A percentile compares a stretch with the other conserved stretches of the same genome.
Conservation (phyloP, 768 basidiomycete species). For the Russula dissimulans region DNA sequence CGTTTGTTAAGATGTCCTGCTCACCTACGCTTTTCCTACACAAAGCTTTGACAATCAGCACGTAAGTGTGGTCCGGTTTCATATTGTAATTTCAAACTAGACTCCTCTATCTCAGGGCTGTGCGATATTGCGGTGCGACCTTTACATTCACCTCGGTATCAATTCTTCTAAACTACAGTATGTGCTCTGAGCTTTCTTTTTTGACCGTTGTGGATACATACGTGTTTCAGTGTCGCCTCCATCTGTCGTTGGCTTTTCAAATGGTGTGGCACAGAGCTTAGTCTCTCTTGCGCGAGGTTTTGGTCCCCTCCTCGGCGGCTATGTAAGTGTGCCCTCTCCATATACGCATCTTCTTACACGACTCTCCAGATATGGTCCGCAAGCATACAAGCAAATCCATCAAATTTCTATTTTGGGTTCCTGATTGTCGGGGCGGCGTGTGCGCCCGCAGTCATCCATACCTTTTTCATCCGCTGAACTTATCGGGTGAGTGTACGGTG, state of each 20-base stretch:
- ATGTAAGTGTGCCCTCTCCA: conserved; percentile 34
- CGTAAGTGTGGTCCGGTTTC: conserved; percentile 41
- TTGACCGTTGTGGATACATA: background rate
- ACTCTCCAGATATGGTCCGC: conserved; percentile 17
- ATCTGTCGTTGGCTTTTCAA: conserved; percentile 79
- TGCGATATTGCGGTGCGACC: conserved; percentile 80
- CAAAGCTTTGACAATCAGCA: conserved; percentile 66
- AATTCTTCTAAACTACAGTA: conserved; percentile 81
- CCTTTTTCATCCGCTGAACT: conserved; percentile 8
- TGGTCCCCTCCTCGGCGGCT: conserved; percentile 79
- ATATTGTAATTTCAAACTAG: background rate
- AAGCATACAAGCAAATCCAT: conserved; percentile 7
- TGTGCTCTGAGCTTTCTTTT: conserved; percentile 16
- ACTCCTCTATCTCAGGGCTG: conserved; percentile 41
- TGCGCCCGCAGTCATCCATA: conserved; percentile 1
- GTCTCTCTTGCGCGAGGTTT: conserved; percentile 89
- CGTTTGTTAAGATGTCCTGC: conserved; percentile 3
- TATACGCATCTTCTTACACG: background rate
- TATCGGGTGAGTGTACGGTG: background rate
- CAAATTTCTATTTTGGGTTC: conserved; percentile 16
- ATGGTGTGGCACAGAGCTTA: conserved; percentile 92
- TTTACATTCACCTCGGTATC: conserved; percentile 89
- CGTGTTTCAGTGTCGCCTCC: conserved; percentile 74
- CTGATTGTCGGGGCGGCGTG: conserved; percentile 5
- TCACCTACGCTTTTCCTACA: background rate